Evolutionary conservation across 768 basidiomycete genomes (phyloP), one percentile per base, ranked within the genome.

Genomic region (Panus rudis): DNA sequence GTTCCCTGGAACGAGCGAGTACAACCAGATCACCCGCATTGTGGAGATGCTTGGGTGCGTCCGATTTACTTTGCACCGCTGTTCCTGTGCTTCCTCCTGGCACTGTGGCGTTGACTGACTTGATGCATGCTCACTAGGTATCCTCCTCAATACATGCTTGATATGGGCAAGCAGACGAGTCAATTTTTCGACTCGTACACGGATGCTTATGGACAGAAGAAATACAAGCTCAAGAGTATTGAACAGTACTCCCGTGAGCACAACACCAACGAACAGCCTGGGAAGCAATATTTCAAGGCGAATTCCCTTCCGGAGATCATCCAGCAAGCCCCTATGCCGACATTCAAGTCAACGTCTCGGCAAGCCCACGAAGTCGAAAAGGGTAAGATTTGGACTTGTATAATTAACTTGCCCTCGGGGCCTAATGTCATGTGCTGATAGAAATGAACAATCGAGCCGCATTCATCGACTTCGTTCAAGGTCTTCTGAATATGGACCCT

Each of bases 1-100:
- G 13, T 99, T 99, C 67, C 96, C 96, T 3, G 96, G 96, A 19
- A 98, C 96, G 26, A 96, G 92, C 70, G 96, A 99, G 66, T 99
- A 96, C 65, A 99, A 99, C 65, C 96, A 99, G 61, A 75, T 98
- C 42, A 92, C 90, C 17, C 75, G 96, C 46, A 98, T 99, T 41
- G 83, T 96, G 24, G 96, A 98, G 56, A 97, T 98, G 92, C 79
- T 99, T 20, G 96, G 96, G 92, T 94, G 62, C 25, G 89, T 71
- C 14, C 37, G 41, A 38, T 28, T 42, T 25, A 25, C 30, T 26
- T 13, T 21, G 41, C 37, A 41, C 47, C 28, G 10, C 28, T 4
- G 27, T 44, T 31, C 39, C 26, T 21, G 41, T n/a, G 40, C 21
- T 38, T 38, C 39, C 25, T 12, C 22, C 14, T 26, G 3, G 30